phyloP scores from a whole-genome alignment of 208 protist genomes.

The Crithidia expoeki region DNA sequence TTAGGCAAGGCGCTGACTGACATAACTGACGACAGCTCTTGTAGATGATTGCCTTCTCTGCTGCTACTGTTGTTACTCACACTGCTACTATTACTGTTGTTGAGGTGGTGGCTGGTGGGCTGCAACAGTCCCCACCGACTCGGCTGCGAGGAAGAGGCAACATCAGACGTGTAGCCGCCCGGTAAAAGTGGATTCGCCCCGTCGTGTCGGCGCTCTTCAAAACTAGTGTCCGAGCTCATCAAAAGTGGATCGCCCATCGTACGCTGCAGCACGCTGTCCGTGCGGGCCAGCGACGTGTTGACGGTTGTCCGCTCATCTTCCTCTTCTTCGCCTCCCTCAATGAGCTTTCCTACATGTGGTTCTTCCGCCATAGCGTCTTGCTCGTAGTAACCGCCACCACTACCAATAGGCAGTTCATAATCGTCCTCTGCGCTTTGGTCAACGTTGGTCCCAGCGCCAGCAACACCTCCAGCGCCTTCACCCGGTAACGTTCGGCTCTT shows the following conservation, averaged over 20 bases:
- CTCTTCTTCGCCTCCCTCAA: background rate
- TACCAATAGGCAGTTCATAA: background rate
- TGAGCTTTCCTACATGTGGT: background rate
- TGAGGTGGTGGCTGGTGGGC: background rate
- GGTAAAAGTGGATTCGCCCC: constrained; percentile 7
- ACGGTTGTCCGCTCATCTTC: background rate
- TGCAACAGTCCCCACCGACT: background rate
- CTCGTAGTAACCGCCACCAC: constrained; percentile 32
- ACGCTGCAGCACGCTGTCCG: background rate
- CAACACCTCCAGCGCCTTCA: no score
- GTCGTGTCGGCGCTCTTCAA: background rate
- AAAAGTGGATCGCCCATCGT: background rate
- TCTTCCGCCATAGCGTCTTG: constrained; percentile 27
- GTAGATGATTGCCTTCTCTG: no score
- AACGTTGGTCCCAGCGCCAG: background rate
- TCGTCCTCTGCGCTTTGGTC: background rate
- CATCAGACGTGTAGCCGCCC: background rate
- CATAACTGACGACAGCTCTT: no score
- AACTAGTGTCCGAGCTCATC: constrained; percentile 7
- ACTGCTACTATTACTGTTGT: background rate
- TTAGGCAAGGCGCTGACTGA: no score
- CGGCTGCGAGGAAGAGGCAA: background rate
- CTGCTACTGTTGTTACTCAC: background rate
- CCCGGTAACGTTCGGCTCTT: no score
- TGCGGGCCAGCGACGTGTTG: background rate